phyloP scores from a whole-genome alignment of 116 monocot genomes.

The Papilionanthe hybrid region DNA sequence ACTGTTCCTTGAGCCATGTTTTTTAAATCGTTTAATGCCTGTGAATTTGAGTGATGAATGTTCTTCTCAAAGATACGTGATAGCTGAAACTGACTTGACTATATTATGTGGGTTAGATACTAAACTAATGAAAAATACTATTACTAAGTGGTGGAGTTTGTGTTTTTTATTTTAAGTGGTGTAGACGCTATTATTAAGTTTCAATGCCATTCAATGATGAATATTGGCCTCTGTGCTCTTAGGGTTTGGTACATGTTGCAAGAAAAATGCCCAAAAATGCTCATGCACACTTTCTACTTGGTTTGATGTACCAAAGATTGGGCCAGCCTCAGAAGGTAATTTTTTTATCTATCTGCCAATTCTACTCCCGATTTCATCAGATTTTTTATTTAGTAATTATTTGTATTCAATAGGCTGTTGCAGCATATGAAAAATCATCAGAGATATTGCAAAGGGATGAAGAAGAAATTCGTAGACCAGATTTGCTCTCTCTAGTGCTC shows the following conservation, averaged over 20 bases:
- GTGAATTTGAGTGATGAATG: not conserved
- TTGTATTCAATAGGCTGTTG: conserved; percentile 52
- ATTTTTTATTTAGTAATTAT: conserved; percentile 3
- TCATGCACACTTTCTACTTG: conserved; percentile 84
- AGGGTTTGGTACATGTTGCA: conserved; percentile 89
- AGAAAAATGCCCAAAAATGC: conserved; percentile 97
- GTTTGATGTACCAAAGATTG: conserved; percentile 92
- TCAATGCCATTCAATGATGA: not conserved
- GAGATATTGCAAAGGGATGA: conserved; percentile 75
- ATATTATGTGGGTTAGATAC: not conserved
- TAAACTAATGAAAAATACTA: not conserved
- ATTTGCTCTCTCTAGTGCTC: conserved; percentile 79
- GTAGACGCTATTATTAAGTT: not conserved
- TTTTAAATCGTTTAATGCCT: not conserved
- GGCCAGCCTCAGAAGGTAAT: conserved; percentile 89
- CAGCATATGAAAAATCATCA: conserved; percentile 81
- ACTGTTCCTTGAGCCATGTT: not conserved
- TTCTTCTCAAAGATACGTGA: not conserved
- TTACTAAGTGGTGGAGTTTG: not conserved
- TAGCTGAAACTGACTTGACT: not conserved
- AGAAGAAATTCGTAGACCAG: conserved; percentile 74
- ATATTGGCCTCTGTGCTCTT: conserved; percentile 3
- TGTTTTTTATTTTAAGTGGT: not conserved
- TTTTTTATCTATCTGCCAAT: conserved; percentile 1
- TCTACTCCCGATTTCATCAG: not conserved